A percentile compares a stretch with the other conserved stretches of the same genome.
Evolutionary conservation across 2,329 filamentous ascomycete species (phyloP).

Genomic region (Apiospora pterosperma): DNA sequence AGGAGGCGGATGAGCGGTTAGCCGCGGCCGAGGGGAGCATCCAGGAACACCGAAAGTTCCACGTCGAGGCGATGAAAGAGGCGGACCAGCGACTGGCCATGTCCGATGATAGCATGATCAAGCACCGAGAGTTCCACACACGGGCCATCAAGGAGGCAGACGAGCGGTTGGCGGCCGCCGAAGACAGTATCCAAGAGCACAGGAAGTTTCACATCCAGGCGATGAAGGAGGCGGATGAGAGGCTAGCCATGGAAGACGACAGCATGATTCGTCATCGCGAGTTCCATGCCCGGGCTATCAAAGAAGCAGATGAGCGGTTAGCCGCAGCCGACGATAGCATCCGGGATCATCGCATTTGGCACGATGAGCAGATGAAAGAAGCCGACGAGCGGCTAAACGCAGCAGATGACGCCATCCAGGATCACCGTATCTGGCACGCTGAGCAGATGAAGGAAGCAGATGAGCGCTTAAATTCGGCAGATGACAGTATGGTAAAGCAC

Average conservation of each 20-base stretch:
- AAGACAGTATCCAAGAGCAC: neutral
- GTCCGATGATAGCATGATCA: slow-evolving; percentile 1
- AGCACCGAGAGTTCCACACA: neutral
- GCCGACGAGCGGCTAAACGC: neutral
- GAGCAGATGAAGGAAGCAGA: slow-evolving; percentile 3
- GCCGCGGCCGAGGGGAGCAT: neutral
- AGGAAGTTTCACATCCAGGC: neutral
- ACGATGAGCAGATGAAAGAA: slow-evolving; percentile 1
- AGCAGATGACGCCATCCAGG: neutral
- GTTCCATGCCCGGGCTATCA: neutral
- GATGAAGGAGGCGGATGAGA: slow-evolving; percentile 3
- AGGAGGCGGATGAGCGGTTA: neutral
- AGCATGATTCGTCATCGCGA: slow-evolving; percentile 1
- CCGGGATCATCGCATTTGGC: neutral
- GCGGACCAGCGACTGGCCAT: neutral
- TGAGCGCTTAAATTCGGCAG: neutral
- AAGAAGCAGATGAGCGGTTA: neutral
- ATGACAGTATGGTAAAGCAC: neutral
- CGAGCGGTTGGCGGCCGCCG: neutral
- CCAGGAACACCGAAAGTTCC: neutral
- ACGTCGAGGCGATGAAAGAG: slow-evolving; percentile 1
- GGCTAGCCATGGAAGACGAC: neutral
- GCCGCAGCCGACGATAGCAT: neutral
- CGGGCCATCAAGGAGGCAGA: neutral
- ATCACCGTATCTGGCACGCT: neutral